Conservation (phyloP, 1,284 basidiomycete species). For the Pyrrhoderma noxium region DNA sequence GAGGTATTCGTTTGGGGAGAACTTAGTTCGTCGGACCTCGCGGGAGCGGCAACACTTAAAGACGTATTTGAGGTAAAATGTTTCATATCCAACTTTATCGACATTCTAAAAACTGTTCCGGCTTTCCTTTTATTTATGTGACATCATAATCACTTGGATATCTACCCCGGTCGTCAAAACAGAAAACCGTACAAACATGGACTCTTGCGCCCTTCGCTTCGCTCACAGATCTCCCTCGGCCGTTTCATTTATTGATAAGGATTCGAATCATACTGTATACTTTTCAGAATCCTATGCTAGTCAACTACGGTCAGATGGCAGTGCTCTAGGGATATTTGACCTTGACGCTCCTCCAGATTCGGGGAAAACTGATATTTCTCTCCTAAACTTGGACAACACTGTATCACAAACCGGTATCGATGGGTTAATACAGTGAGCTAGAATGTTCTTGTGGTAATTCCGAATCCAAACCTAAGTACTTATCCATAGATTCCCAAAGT, state of each 20-base stretch:
- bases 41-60: neutral
- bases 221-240: constrained; percentile 24
- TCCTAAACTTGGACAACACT: no score
- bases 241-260: constrained; percentile 25
- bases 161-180: no score
- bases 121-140: constrained; percentile 22
- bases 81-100: neutral
- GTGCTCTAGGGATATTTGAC: constrained; percentile 33
- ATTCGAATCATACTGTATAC: constrained; percentile 28
- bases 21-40: neutral
- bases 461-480: no score
- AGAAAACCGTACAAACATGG: no score
- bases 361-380: constrained; percentile 1
- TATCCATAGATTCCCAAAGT: constrained; percentile 31
- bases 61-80: neutral
- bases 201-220: constrained; percentile 29
- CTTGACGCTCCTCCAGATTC: constrained; percentile 23
- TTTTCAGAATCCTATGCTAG: constrained; percentile 30
- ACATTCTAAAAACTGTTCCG: neutral
- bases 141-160: no score
- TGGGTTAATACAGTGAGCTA: no score
- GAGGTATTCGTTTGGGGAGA: constrained; percentile 9
- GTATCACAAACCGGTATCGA: no score
- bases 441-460: no score
- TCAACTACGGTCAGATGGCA: constrained; percentile 30